Percentiles rank a stretch among this genome's conserved stretches.
Conservation (phyloP, 2,329 filamentous ascomycete species). For the Aphanoascus verrucosus region DNA sequence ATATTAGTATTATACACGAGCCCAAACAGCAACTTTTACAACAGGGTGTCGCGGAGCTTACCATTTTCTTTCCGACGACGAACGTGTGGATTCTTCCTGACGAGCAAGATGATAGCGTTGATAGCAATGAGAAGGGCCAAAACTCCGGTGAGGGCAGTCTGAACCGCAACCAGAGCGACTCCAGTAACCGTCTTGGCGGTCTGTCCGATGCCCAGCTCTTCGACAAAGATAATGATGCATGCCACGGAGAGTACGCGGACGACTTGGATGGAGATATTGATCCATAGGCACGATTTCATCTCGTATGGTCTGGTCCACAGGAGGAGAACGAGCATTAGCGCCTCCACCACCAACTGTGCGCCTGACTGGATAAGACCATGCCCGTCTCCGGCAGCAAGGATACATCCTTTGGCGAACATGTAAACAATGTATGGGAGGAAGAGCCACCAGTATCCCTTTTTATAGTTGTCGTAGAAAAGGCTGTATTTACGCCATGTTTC, state of each 20-base stretch:
- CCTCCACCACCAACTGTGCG: slow-evolving; percentile 71
- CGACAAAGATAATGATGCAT: slow-evolving; percentile 86
- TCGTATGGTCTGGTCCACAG: slow-evolving; percentile 80
- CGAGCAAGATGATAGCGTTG: slow-evolving; percentile 74
- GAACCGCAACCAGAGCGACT: slow-evolving; percentile 84
- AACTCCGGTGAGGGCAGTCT: slow-evolving; percentile 69
- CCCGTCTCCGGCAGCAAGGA: slow-evolving; percentile 75
- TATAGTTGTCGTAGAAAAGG: slow-evolving; percentile 93
- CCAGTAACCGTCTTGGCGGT: slow-evolving; percentile 92
- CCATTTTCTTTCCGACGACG: slow-evolving; percentile 80
- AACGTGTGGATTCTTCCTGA: slow-evolving; percentile 81
- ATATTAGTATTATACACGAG: slow-evolving; percentile 16
- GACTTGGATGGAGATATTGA: slow-evolving; percentile 85
- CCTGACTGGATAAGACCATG: slow-evolving; percentile 72
- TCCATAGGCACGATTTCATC: slow-evolving; percentile 75
- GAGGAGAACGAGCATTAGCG: slow-evolving; percentile 64
- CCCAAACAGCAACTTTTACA: not conserved
- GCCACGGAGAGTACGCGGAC: slow-evolving; percentile 80
- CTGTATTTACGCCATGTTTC: slow-evolving; percentile 90
- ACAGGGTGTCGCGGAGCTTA: slow-evolving; percentile 43
- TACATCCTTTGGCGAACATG: slow-evolving; percentile 77
- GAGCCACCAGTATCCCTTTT: slow-evolving; percentile 92
- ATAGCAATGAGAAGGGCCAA: slow-evolving; percentile 79
- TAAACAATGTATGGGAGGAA: slow-evolving; percentile 85
- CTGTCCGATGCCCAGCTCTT: slow-evolving; percentile 78